A percentile compares a stretch with the other conserved stretches of the same genome.
Conservation (phyloP, 495 filamentous ascomycete species). For the Astrothelium macrocarpum region DNA sequence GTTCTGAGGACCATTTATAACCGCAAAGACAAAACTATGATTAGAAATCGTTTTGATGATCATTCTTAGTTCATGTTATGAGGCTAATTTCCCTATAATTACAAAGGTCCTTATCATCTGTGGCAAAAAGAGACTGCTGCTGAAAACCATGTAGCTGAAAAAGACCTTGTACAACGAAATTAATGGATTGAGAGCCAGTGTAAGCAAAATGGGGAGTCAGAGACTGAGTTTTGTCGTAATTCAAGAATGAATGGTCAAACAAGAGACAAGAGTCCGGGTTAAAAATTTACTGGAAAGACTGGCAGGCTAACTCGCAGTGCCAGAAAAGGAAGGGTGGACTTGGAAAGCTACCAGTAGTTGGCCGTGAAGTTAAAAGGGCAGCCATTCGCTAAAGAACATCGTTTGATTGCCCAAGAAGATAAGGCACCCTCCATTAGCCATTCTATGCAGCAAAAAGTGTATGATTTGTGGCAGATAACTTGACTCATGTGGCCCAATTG, state of each 20-base stretch:
- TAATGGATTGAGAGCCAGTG: neutral
- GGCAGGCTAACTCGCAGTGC: neutral
- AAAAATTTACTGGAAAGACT: neutral
- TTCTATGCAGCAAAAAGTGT: neutral
- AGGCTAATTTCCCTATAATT: neutral
- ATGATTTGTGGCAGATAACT: neutral
- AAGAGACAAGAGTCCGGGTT: neutral
- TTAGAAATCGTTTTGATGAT: neutral
- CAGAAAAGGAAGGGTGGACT: neutral
- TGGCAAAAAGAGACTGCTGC: neutral
- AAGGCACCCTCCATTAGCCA: neutral
- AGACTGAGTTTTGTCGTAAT: too few relatives aligned
- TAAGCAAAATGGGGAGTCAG: neutral
- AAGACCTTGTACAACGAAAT: neutral
- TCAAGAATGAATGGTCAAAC: too few relatives aligned
- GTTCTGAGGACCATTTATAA: neutral
- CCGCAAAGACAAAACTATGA: neutral
- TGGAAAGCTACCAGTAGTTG: neutral
- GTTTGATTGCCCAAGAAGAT: neutral
- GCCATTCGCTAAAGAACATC: slow-evolving; percentile 2
- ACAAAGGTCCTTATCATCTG: slow-evolving; percentile 1
- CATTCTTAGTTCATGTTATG: slow-evolving; percentile 5
- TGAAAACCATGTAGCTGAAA: neutral
- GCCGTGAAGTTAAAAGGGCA: neutral
- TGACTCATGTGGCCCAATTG: neutral